These are phyloP conservation scores for Wickerhamomyces tratensis DNA, from an alignment of 805 yeast species.

Conservation along the genomic window DNA sequence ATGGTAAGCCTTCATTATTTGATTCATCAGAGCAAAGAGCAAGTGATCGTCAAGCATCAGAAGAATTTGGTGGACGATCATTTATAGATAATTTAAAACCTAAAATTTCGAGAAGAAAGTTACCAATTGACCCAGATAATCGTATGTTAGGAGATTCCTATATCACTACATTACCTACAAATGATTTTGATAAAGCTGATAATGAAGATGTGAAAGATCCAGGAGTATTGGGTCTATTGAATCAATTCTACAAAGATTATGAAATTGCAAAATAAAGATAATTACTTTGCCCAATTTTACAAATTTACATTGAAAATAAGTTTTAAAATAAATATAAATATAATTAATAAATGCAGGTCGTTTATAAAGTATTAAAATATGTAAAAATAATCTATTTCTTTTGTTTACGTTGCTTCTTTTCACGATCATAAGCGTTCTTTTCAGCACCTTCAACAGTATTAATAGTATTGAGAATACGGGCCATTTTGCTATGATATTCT, in stretches of 20 bases:
- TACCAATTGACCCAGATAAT: constrained; percentile 4
- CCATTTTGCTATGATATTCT: constrained; percentile 85
- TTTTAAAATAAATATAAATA: too few species aligned
- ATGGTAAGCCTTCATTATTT: background rate
- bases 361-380: too few species aligned
- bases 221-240: constrained; percentile 74
- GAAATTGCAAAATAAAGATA: constrained; percentile 13
- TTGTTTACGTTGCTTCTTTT: constrained; percentile 55
- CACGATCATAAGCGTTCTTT: constrained; percentile 85
- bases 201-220: constrained; percentile 19
- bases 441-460: constrained; percentile 94
- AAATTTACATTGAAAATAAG: too few species aligned
- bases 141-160: constrained; percentile 32
- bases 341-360: too few species aligned
- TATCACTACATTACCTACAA: constrained; percentile 26
- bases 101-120: background rate
- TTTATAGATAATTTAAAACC: constrained; percentile 1
- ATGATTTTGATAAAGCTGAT: constrained; percentile 26
- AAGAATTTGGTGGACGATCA: background rate
- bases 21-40: constrained; percentile 2
- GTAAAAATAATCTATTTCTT: constrained; percentile 18
- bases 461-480: constrained; percentile 74
- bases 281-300: too few species aligned
- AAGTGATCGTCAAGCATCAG: background rate
- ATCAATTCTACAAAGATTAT: constrained; percentile 58